Percentiles rank a stretch among this genome's conserved stretches.
Evolutionary conservation across 768 basidiomycete species (phyloP).

Genomic region (Lactarius pseudohatsudake): DNA sequence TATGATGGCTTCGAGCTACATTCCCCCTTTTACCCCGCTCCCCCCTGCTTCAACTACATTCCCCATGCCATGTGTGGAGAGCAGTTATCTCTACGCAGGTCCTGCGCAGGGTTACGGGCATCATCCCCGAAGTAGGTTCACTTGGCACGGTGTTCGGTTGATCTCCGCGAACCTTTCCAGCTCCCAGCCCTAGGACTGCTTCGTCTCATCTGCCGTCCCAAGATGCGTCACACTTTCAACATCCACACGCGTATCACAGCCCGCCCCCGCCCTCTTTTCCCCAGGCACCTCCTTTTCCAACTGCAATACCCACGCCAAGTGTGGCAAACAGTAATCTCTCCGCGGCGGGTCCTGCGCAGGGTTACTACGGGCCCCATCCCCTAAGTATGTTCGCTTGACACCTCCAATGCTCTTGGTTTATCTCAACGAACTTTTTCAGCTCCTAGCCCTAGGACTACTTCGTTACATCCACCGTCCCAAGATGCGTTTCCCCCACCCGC

Average conservation of each 20-base stretch:
- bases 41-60: neutral
- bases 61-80: neutral
- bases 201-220: neutral
- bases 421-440: no score
- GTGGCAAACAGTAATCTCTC: neutral
- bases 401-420: no score
- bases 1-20: neutral
- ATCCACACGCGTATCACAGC: neutral
- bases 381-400: no score
- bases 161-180: no score
- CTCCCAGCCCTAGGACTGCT: no score
- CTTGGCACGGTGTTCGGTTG: no score
- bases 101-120: neutral
- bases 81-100: neutral
- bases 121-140: neutral
- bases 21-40: no score
- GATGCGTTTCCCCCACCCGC: neutral
- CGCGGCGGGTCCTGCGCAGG: neutral
- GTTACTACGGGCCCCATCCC: no score
- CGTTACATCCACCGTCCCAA: neutral
- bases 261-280: neutral
- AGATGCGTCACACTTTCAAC: neutral
- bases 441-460: neutral
- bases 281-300: neutral
- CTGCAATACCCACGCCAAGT: neutral